Conservation (phyloP, 139 green algal genomes). For the Micromonas pusilla region DNA sequence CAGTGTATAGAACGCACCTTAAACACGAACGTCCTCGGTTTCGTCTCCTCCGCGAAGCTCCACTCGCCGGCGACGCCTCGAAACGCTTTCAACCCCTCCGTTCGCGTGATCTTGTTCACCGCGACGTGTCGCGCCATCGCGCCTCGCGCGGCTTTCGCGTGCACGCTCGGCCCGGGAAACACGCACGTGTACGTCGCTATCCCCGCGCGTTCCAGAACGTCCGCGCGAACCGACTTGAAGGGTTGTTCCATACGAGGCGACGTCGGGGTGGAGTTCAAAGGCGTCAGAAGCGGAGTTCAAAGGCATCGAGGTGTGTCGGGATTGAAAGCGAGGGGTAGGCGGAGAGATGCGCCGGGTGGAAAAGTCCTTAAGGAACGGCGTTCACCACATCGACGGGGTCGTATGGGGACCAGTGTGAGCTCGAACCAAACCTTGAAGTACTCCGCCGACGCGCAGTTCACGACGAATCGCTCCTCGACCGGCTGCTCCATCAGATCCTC, state of each 20-base stretch:
- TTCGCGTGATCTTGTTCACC: background rate
- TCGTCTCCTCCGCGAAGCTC: conserved; percentile 15
- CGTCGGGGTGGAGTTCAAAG: too few relatives aligned
- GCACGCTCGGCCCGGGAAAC: conserved; percentile 21
- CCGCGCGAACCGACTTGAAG: conserved; percentile 8
- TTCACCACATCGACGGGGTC: too few relatives aligned
- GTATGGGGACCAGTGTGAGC: too few relatives aligned
- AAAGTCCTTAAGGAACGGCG: too few relatives aligned
- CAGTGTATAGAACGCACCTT: too few relatives aligned
- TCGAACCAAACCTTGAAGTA: conserved; percentile 16
- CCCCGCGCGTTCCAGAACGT: background rate
- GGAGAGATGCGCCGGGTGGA: too few relatives aligned
- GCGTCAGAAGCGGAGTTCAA: too few relatives aligned
- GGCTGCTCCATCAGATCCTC: background rate
- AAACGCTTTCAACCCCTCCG: conserved; percentile 30
- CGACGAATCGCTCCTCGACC: conserved; percentile 8
- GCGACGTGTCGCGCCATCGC: conserved; percentile 35
- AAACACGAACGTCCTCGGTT: too few relatives aligned
- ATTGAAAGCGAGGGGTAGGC: too few relatives aligned
- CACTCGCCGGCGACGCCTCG: conserved; percentile 14
- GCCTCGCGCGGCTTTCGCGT: conserved; percentile 34
- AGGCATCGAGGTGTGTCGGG: too few relatives aligned
- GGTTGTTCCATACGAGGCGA: too few relatives aligned
- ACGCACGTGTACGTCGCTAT: background rate
- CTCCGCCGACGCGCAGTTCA: conserved; percentile 35